These are phyloP conservation scores for Leccinum pachyderme DNA, from an alignment of 1,284 basidiomycete genomes.

Conservation along the genomic window DNA sequence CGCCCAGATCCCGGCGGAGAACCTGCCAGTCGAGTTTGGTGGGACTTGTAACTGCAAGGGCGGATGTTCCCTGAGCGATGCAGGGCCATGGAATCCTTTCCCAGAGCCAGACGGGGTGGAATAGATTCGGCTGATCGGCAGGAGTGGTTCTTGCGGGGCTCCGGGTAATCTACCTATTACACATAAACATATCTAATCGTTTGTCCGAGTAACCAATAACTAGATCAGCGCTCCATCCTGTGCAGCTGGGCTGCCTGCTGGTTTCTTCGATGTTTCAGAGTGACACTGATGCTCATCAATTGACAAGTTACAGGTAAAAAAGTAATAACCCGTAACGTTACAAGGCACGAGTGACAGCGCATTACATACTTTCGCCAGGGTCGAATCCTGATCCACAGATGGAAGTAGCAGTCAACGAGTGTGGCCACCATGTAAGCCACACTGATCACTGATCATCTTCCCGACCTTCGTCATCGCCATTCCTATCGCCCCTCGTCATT, in stretches of 20 bases:
- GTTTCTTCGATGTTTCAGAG: not conserved
- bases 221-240: not conserved
- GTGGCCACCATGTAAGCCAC: too few species aligned
- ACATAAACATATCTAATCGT: conserved; percentile 30
- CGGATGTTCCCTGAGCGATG: conserved; percentile 88
- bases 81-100: conserved; percentile 84
- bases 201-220: conserved; percentile 11
- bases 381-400: conserved; percentile 24
- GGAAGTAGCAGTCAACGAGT: not conserved
- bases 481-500: too few species aligned
- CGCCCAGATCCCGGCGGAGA: conserved; percentile 80
- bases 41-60: conserved; percentile 78
- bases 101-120: conserved; percentile 10
- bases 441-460: too few species aligned
- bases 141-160: not conserved
- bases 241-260: not conserved
- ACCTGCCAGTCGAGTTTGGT: conserved; percentile 84
- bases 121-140: conserved; percentile 12
- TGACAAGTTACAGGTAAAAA: not conserved
- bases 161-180: conserved; percentile 30
- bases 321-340: not conserved
- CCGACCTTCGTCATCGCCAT: too few species aligned
- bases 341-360: not conserved
- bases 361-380: conserved; percentile 1
- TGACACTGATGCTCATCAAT: not conserved